These are phyloP conservation scores for Dryas integrifolia DNA, from an alignment of 331 rosid genomes.

Conservation along the genomic window DNA sequence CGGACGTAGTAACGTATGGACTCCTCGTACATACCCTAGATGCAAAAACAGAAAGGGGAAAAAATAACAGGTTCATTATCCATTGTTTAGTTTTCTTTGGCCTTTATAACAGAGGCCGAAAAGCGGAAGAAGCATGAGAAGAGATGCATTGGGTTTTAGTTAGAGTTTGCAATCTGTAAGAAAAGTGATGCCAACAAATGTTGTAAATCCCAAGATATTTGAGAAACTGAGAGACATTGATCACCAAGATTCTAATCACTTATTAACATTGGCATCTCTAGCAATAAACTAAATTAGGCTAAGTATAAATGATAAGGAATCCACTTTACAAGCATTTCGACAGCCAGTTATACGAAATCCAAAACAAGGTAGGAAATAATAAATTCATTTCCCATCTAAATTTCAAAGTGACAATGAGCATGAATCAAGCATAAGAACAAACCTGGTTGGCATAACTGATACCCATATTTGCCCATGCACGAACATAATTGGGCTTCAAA, in stretches of 20 bases:
- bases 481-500: conserved; percentile 97
- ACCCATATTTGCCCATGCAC: conserved; percentile 99
- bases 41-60: conserved; percentile 7
- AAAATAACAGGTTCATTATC: conserved; percentile 1
- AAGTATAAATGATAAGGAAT: not conserved
- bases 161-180: too few relatives aligned
- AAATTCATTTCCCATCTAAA: conserved; percentile 1
- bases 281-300: too few relatives aligned
- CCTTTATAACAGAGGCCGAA: too few relatives aligned
- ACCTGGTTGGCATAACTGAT: conserved; percentile 99
- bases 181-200: not conserved
- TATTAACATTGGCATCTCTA: too few relatives aligned
- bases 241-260: too few relatives aligned
- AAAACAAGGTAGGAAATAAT: not conserved
- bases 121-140: too few relatives aligned
- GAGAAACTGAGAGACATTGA: too few relatives aligned
- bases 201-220: not conserved
- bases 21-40: conserved; percentile 86
- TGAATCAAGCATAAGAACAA: conserved; percentile 16
- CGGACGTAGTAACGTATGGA: conserved; percentile 91
- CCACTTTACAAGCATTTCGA: not conserved
- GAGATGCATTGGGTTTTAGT: too few relatives aligned
- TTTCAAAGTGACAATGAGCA: not conserved
- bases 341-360: not conserved
- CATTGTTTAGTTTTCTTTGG: too few relatives aligned